Evolutionary conservation across 1,139 yeast species (phyloP), one percentile per base, ranked within the genome.

Genomic region (Saccharomyces hybrid): DNA sequence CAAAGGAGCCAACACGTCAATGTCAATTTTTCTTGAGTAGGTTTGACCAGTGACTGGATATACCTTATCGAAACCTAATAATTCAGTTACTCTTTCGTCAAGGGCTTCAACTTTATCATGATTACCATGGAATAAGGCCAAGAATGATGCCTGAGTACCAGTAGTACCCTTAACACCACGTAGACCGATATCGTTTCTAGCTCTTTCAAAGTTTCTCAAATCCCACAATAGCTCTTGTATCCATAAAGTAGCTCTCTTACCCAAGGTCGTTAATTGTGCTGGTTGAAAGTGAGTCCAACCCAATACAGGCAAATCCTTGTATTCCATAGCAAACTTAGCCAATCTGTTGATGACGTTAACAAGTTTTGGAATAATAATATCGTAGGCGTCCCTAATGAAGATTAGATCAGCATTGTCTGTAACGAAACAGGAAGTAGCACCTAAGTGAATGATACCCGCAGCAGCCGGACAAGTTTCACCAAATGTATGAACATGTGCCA

Each of bases 201-300:
- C 98, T 74, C 99, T 86, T 64, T 81, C 86, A 76, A 93, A 81
- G 77, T 95, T 95, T 77, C 99, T 83, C 73, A 93, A 81, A 75
- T 93, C 99, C 99, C 99, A 93, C 68, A 93, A 79, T 66, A 95
- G 79, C 74, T 93, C 99, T 78, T 93, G 99, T 66, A 95, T 79
- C 99, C 99, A 93, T 68, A 93, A 78, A 51, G 97, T 89, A 56
- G 96, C 96, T 76, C 99, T 86, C 79, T 93, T 93, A 70, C 99
- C 99, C 59, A 93, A 96, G 48, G 99, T 93, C 61, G 98, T 91
- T 70, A 95, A 82, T 78, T 93, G 99, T 55, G 99, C 99, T 23
- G 99, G 99, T 77, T 93, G 99, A 82, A 93, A 93, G 75, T 93
- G 99, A 57, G 99, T 93, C 97, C 98, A 93, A 46, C 99, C 99